Base-by-base conservation (phyloP, 768 basidiomycete species). In the Suillus placidus region DNA sequence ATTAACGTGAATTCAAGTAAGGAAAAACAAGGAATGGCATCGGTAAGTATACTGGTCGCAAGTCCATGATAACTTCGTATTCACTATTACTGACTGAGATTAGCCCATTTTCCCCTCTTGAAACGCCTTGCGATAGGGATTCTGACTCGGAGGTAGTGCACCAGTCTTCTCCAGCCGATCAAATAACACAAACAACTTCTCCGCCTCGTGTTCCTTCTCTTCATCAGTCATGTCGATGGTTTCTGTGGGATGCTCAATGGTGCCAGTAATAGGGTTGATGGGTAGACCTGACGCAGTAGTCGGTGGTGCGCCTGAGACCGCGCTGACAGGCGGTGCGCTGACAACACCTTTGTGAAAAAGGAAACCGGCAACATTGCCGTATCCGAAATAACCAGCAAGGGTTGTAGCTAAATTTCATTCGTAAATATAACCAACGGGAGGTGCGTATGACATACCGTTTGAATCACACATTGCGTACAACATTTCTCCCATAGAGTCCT, bases 301-400 rank as follows among this genome's bases (percentile, higher is more conserved):
- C 6, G 64, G 72, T 1, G 79, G 73, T 30, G 79, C 75, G 13
- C 76, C 69, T 0, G 81, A 73, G 12, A 78, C 70, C 13, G 73
- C 71, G 20, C 79, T 69, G 18, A 74, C 71, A 23, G 72, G 74
- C 1, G 89, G 91, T 7, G 87, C 84, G 63, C 77, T 84, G 72
- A 92, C 82, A 70, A 99, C 83, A 18, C 95, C 95, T 73, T 95
- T 96, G 74, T 92, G 88, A 80, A 94, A 96, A 32, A 99, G 83
- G 83, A 94, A 92, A 1, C 97, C 97, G 0, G 95, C 94, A 49
- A 95, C 94, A 74, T 95, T 95, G 49, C 97, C 97, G 71, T 99
- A 99, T 8, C 97, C 97, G 61, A 97, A 85, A 52, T 91, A 85
- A 5, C 87, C 84, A n/a, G 87, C 86, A 18, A 99, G 80, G 0